These are phyloP conservation scores for Xylaria intraflava DNA, from an alignment of 495 filamentous ascomycete genomes.

Conservation along the genomic window DNA sequence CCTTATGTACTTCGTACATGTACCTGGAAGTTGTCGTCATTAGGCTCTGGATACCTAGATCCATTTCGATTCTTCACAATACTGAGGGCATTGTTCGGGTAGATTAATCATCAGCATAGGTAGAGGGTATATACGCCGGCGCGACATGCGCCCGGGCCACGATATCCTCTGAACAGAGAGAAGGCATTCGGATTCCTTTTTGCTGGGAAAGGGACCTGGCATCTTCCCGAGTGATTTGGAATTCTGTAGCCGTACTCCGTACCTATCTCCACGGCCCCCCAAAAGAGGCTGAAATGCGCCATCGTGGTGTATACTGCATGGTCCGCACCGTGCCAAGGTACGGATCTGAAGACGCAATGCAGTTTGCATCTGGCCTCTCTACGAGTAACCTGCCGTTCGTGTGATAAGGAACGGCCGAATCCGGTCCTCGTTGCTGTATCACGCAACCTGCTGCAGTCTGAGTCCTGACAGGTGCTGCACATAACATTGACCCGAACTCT, in stretches of 20 bases:
- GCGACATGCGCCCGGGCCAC: background rate
- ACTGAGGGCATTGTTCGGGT: no score
- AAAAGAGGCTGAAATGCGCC: constrained; percentile 10
- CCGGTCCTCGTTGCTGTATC: background rate
- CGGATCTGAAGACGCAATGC: constrained; percentile 10
- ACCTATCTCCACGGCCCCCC: background rate
- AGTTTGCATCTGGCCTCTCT: constrained; percentile 1
- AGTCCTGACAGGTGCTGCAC: background rate
- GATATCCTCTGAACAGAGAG: background rate
- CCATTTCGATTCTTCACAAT: no score
- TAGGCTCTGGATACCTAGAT: no score
- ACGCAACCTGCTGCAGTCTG: background rate
- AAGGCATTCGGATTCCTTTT: background rate
- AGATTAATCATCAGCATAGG: no score
- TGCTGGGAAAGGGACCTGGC: background rate
- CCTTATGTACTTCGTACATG: no score
- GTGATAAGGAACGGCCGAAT: constrained; percentile 4
- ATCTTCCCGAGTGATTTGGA: background rate
- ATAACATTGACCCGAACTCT: constrained; percentile 7
- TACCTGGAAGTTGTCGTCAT: no score
- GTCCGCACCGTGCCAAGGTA: constrained; percentile 1
- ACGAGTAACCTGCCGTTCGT: background rate
- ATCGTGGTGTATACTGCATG: constrained; percentile 9
- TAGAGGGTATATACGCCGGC: background rate
- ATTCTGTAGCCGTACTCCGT: background rate